Evolutionary conservation across 2,329 filamentous ascomycete genomes (phyloP).

Genomic region (Aspergillus chevalieri): DNA sequence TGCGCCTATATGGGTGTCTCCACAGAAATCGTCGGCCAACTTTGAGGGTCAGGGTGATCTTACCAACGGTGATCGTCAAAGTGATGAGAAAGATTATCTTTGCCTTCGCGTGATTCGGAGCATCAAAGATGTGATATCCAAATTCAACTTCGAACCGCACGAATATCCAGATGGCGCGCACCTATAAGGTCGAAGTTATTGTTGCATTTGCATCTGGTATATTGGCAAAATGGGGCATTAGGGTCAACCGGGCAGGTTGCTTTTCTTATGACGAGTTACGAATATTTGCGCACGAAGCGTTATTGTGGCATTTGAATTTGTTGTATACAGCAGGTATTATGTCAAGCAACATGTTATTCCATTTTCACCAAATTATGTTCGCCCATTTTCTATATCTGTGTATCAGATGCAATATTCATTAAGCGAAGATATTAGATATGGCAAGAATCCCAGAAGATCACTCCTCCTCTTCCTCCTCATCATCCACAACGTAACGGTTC

Average conservation of each 20-base stretch:
- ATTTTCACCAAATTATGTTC: background rate
- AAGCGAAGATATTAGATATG: constrained; percentile 3
- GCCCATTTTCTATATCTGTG: background rate
- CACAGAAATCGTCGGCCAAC: background rate
- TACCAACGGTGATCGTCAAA: background rate
- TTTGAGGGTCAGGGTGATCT: background rate
- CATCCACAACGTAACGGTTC: constrained; percentile 43
- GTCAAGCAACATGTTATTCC: background rate
- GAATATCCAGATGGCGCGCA: constrained; percentile 27
- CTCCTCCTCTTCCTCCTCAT: constrained; percentile 46
- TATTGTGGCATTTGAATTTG: background rate
- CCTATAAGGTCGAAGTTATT: background rate
- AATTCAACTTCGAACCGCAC: constrained; percentile 29
- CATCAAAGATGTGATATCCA: constrained; percentile 28
- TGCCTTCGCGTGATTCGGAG: constrained; percentile 30
- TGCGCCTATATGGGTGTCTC: constrained; percentile 14
- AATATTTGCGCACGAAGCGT: background rate
- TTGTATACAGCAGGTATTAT: background rate
- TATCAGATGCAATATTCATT: background rate
- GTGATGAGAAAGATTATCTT: constrained; percentile 24
- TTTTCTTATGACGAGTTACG: background rate
- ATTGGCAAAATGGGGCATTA: background rate
- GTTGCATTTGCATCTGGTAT: background rate
- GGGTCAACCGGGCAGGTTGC: background rate
- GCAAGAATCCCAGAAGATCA: constrained; percentile 13